Conservation (phyloP, 2,329 filamentous ascomycete genomes). For the Fusarium duplospermum region DNA sequence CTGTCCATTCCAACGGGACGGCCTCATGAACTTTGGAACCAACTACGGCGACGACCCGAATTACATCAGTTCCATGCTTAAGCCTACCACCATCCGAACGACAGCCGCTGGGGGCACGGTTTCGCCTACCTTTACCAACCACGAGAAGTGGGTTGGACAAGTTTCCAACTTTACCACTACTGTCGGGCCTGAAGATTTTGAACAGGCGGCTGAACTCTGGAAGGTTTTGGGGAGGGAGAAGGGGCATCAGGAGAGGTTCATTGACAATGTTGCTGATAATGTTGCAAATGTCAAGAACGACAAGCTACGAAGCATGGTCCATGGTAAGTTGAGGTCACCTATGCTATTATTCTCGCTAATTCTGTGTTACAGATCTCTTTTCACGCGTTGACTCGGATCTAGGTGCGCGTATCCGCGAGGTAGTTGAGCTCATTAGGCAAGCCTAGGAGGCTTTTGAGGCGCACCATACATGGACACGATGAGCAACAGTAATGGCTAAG, state of each 20-base stretch:
- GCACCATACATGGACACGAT: not conserved
- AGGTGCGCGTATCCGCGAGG: not conserved
- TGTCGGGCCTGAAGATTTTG: slow-evolving; percentile 1
- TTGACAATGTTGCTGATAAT: slow-evolving; percentile 2
- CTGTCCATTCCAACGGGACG: slow-evolving; percentile 2
- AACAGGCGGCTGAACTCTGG: slow-evolving; percentile 5
- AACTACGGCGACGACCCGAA: slow-evolving; percentile 9
- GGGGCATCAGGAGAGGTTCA: slow-evolving; percentile 6
- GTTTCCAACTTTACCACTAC: not conserved
- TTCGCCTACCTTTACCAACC: not conserved
- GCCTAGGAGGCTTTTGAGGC: not conserved
- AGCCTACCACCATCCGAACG: not conserved
- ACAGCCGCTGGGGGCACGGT: not conserved
- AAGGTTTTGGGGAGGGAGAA: not conserved
- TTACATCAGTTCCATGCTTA: slow-evolving; percentile 7
- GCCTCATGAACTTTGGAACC: slow-evolving; percentile 6
- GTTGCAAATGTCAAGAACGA: not conserved
- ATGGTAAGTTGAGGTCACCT: not conserved
- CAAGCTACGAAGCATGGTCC: not conserved
- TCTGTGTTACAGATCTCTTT: not conserved
- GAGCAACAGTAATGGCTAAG: not conserved
- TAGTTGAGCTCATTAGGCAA: not conserved
- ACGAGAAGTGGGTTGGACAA: slow-evolving; percentile 1
- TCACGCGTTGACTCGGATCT: not conserved
- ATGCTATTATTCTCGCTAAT: not conserved